Evolutionary conservation across 108 stramenopile genomes (phyloP), one percentile per base, ranked within the genome.

Genomic region (Nitzschia palea): DNA sequence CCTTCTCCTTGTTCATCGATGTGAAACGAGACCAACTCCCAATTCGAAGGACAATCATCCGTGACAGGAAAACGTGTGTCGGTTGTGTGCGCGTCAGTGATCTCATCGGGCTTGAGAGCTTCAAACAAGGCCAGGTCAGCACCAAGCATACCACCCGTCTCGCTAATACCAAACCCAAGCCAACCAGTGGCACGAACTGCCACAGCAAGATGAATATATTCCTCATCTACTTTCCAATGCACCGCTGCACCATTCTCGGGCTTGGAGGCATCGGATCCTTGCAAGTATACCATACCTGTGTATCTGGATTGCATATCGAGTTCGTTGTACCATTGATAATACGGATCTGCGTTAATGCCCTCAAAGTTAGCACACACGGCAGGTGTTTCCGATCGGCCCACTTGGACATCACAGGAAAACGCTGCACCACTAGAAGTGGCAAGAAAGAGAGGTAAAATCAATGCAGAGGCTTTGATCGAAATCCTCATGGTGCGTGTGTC

Each of bases 61-160:
- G 32, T 30, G 10, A 43, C 58, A 22, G 59, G 52, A 9, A 52
- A 12, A 0, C 37, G 48, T 2, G 64, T 63, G 14, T 73, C 78
- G 3, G 62, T 25, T 12, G 76, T 67, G 45, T 84, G 51, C 0
- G 77, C 75, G 68, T 84, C 83, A 25, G 59, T 42, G 8, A 84
- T 0, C 25, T 12, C 37, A 4, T 55, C 30, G 12, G 79, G 73
- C 4, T 68, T 51, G 2, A 55, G 59, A 17, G 64, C 58, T 22
- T 55, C 58, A 27, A 65, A 67, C 15, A 68, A 15, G 2, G 69
- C 61, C 40, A 82, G 65, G 51, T 82, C 81, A 1, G 77, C 15
- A 17, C 81, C 81, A n/a, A 28, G n/a, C 81, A 82, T 82, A 12
- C 73, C 65, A 3, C 72, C 78, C 12, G 54, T 54, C 43, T 74